Evolutionary conservation across 2,329 filamentous ascomycete species (phyloP).

Genomic region (Thermomyces lanuginosus): DNA sequence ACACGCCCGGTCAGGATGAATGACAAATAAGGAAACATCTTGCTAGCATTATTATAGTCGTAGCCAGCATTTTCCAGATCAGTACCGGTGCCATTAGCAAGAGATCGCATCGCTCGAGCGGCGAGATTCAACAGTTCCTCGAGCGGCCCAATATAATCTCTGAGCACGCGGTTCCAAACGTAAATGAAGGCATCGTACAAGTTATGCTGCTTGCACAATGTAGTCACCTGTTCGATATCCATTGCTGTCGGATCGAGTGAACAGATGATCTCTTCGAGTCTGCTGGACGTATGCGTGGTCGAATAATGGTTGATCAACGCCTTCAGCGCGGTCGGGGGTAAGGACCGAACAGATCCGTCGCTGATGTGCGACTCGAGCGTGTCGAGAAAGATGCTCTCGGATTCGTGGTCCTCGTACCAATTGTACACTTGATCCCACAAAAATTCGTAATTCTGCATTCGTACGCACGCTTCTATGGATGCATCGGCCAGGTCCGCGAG

Average conservation of each 20-base stretch:
- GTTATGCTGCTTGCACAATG: constrained; percentile 75
- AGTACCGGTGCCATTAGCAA: constrained; percentile 20
- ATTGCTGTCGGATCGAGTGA: constrained; percentile 79
- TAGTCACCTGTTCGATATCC: constrained; percentile 84
- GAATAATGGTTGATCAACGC: constrained; percentile 71
- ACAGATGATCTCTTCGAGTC: constrained; percentile 86
- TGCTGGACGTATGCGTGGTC: constrained; percentile 53
- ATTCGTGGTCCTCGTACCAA: constrained; percentile 64
- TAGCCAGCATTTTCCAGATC: constrained; percentile 39
- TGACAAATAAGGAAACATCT: constrained; percentile 88
- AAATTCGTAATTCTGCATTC: constrained; percentile 62
- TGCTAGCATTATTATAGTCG: constrained; percentile 52
- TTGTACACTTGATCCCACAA: constrained; percentile 84
- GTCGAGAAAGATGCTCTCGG: constrained; percentile 66
- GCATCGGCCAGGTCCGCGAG: constrained; percentile 64
- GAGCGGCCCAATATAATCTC: constrained; percentile 79
- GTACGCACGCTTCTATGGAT: constrained; percentile 69
- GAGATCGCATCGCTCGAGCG: constrained; percentile 9
- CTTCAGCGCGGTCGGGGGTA: constrained; percentile 76
- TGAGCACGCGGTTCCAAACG: constrained; percentile 83
- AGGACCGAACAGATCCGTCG: constrained; percentile 52
- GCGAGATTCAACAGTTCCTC: constrained; percentile 54
- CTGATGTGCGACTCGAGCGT: constrained; percentile 78
- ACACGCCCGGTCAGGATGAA: constrained; percentile 76
- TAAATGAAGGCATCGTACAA: constrained; percentile 93